phyloP scores from a whole-genome alignment of 2,329 filamentous ascomycete genomes.

The Claviceps fusiformis region DNA sequence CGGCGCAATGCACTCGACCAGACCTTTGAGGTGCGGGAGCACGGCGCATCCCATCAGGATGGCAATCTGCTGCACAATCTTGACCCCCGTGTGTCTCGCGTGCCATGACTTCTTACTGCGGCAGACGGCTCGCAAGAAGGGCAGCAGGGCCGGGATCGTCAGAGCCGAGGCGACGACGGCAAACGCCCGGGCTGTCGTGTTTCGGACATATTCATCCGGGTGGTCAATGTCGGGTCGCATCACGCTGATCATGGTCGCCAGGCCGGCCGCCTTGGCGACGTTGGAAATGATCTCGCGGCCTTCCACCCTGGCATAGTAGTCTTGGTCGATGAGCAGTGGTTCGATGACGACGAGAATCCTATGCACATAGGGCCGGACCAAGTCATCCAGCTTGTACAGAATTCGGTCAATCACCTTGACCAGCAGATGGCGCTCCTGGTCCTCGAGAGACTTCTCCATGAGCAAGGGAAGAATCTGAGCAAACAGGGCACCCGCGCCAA shows the following conservation, averaged over 20 bases:
- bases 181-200: slow-evolving; percentile 93
- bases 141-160: slow-evolving; percentile 86
- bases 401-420: slow-evolving; percentile 99
- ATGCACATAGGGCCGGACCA: slow-evolving; percentile 92
- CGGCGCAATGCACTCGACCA: slow-evolving; percentile 91
- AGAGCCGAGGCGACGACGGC: slow-evolving; percentile 93
- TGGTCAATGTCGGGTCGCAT: slow-evolving; percentile 99
- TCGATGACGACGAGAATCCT: slow-evolving; percentile 98
- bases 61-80: slow-evolving; percentile 97
- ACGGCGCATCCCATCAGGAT: slow-evolving; percentile 98
- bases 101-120: slow-evolving; percentile 99
- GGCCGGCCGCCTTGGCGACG: slow-evolving; percentile 85
- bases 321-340: slow-evolving; percentile 96
- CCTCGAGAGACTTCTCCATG: slow-evolving; percentile 96
- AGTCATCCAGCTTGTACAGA: slow-evolving; percentile 93
- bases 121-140: slow-evolving; percentile 90
- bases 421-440: slow-evolving; percentile 92
- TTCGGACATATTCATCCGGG: slow-evolving; percentile 94
- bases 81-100: slow-evolving; percentile 92
- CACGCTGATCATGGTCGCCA: slow-evolving; percentile 98
- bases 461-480: slow-evolving; percentile 93
- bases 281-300: slow-evolving; percentile 98
- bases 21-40: slow-evolving; percentile 82
- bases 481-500: slow-evolving; percentile 86
- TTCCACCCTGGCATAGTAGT: slow-evolving; percentile 97